Evolutionary conservation across 2,329 filamentous ascomycete species (phyloP).

Genomic region (Colletotrichum destructivum): DNA sequence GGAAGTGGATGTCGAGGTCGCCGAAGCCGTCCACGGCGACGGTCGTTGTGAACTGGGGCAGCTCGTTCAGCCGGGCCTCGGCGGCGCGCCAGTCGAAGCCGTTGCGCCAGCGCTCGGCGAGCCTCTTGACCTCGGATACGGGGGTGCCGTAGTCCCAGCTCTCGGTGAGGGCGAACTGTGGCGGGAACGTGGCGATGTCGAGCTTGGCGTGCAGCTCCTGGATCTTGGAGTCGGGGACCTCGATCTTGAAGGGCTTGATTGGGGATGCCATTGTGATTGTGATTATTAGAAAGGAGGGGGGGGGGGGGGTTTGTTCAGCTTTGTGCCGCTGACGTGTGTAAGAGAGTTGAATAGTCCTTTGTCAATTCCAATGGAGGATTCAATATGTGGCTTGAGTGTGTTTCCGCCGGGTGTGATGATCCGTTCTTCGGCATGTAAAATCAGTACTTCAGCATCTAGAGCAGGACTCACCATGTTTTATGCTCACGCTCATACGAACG

Average conservation of each 20-base stretch:
- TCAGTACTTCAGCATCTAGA: not conserved
- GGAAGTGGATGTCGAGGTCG: conserved; percentile 73
- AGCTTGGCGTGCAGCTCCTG: conserved; percentile 51
- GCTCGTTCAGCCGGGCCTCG: conserved; percentile 70
- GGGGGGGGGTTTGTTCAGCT: no score
- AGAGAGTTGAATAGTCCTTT: not conserved
- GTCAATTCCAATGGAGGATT: no score
- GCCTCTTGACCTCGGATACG: conserved; percentile 52
- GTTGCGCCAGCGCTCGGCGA: conserved; percentile 55
- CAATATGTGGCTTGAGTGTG: no score
- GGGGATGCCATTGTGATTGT: not conserved
- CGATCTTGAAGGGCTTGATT: conserved; percentile 54
- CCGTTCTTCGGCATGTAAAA: not conserved
- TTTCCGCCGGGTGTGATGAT: not conserved
- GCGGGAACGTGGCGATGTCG: conserved; percentile 48
- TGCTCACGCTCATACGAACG: not conserved
- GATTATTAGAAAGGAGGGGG: no score
- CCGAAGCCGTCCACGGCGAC: conserved; percentile 72
- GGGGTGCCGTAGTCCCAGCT: conserved; percentile 52
- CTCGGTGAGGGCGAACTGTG: conserved; percentile 52
- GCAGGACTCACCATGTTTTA: conserved; percentile 1
- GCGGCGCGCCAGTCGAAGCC: conserved; percentile 75
- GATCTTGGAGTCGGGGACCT: conserved; percentile 52
- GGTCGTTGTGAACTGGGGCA: conserved; percentile 70
- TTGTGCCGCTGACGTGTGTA: not conserved